phyloP scores from a whole-genome alignment of 2,329 filamentous ascomycete genomes.

The Lithohypha guttulata region DNA sequence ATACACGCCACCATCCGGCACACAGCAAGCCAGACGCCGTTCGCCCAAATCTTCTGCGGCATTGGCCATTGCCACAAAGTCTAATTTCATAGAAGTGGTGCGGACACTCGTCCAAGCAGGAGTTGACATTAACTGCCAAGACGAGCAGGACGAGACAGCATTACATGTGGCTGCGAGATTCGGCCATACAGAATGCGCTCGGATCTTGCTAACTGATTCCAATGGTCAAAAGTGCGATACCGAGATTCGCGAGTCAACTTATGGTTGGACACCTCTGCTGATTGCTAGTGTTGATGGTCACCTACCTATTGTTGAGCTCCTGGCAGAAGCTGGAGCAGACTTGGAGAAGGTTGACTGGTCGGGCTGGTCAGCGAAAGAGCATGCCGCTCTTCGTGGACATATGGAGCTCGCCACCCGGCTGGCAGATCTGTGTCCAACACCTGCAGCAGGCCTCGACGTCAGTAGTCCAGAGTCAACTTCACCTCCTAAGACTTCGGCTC shows the following conservation, averaged over 20 bases:
- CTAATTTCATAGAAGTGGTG: slow-evolving; percentile 76
- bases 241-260: slow-evolving; percentile 70
- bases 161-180: slow-evolving; percentile 85
- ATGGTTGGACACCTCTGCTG: slow-evolving; percentile 91
- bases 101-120: slow-evolving; percentile 78
- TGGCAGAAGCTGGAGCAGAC: slow-evolving; percentile 69
- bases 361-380: slow-evolving; percentile 89
- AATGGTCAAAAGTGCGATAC: slow-evolving; percentile 61
- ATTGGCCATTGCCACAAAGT: slow-evolving; percentile 75
- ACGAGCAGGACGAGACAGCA: slow-evolving; percentile 80
- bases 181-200: slow-evolving; percentile 70
- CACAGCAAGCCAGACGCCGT: slow-evolving; percentile 56
- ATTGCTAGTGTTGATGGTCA: slow-evolving; percentile 86
- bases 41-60: slow-evolving; percentile 79
- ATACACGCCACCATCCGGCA: slow-evolving; percentile 49
- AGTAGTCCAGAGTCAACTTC: slow-evolving; percentile 27
- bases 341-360: slow-evolving; percentile 67
- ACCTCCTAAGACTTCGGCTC: slow-evolving; percentile 27
- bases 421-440: slow-evolving; percentile 42
- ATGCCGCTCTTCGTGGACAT: slow-evolving; percentile 82
- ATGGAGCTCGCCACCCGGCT: slow-evolving; percentile 66
- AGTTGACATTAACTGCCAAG: slow-evolving; percentile 87
- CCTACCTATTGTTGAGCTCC: slow-evolving; percentile 59
- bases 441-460: slow-evolving; percentile 21
- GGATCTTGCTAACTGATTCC: slow-evolving; percentile 61